Percentiles rank a stretch among this genome's conserved stretches.
Conservation (phyloP, 495 filamentous ascomycete species). For the Penicillium psychrofluorescens region DNA sequence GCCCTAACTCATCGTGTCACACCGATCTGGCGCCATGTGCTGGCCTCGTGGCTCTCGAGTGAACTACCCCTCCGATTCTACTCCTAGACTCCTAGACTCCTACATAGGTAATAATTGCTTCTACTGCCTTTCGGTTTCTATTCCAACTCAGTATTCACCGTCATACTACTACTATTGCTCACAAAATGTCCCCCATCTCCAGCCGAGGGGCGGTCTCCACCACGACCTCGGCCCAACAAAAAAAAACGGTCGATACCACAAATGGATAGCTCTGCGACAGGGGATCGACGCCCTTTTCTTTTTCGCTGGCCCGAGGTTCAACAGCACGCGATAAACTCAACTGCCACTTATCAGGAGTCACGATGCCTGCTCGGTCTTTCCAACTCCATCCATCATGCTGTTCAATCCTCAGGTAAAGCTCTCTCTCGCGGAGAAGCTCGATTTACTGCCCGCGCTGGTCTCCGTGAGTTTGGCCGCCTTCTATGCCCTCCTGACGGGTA, state of each 20-base stretch:
- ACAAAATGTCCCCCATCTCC: neutral
- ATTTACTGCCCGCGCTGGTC: conserved; percentile 26
- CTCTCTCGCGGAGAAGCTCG: conserved; percentile 25
- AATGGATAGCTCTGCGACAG: conserved; percentile 10
- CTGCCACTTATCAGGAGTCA: conserved; percentile 1
- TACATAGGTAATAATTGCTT: no score
- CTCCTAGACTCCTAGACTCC: no score
- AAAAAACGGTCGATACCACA: conserved; percentile 6
- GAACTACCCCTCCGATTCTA: no score
- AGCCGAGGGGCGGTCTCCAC: neutral
- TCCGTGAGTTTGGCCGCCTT: conserved; percentile 20
- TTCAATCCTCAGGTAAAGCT: conserved; percentile 11
- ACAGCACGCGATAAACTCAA: neutral
- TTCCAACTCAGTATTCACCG: no score
- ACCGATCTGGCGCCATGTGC: no score
- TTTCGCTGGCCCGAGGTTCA: conserved; percentile 5
- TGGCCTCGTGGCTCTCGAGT: no score
- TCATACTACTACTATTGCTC: no score
- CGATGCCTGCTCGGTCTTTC: neutral
- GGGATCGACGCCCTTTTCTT: conserved; percentile 1
- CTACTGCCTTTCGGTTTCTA: no score
- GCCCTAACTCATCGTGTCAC: no score
- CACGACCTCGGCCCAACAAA: neutral
- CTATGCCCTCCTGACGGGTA: conserved; percentile 24
- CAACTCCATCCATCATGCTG: conserved; percentile 7